Conservation (phyloP, 805 yeast species). For the Yamadazyma nakazawae region DNA sequence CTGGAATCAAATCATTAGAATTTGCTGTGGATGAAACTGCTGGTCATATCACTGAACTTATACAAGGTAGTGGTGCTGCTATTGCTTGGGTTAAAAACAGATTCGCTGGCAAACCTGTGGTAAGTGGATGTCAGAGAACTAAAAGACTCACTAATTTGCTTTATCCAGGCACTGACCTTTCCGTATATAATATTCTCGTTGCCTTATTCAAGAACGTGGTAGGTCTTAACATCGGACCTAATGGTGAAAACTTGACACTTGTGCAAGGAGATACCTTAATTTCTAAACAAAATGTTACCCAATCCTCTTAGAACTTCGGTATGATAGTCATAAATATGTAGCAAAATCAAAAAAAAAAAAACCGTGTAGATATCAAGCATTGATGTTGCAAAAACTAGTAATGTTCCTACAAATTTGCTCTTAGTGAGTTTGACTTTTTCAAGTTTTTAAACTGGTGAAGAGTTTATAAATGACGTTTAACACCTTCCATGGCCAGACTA, state of each 20-base stretch:
- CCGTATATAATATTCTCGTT: conserved; percentile 30
- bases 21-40: conserved; percentile 20
- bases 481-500: too few species aligned
- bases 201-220: conserved; percentile 16
- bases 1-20: conserved; percentile 24
- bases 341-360: too few species aligned
- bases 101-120: conserved; percentile 39
- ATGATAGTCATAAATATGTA: too few species aligned
- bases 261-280: not conserved
- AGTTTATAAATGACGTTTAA: too few species aligned
- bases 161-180: conserved; percentile 39
- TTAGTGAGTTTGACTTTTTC: too few species aligned
- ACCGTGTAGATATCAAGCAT: too few species aligned
- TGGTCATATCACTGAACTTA: conserved; percentile 22
- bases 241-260: conserved; percentile 27
- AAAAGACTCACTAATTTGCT: conserved; percentile 48
- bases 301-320: not conserved
- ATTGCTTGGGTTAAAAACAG: conserved; percentile 16
- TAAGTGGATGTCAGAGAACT: conserved; percentile 49
- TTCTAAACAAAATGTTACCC: conserved; percentile 5
- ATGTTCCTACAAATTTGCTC: too few species aligned
- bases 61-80: conserved; percentile 17
- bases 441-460: too few species aligned
- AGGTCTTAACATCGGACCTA: conserved; percentile 19
- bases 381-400: too few species aligned